phyloP scores from a whole-genome alignment of 768 basidiomycete genomes.

The Kwoniella mangroviensis region DNA sequence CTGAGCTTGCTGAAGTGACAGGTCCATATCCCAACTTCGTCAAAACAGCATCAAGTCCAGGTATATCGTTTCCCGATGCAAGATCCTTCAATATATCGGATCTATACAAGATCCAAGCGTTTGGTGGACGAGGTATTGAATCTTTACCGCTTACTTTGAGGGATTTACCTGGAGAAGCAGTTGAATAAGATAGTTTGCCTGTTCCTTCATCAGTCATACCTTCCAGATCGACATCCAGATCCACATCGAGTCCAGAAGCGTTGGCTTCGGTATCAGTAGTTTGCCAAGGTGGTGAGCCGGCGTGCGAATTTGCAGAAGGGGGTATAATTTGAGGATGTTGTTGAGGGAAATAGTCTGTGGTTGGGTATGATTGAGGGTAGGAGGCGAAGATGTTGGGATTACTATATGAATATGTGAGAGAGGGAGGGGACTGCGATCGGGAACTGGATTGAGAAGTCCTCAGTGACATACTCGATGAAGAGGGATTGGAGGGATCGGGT shows the following conservation, averaged over 20 bases:
- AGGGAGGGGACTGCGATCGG: constrained; percentile 13
- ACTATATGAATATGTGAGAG: constrained; percentile 7
- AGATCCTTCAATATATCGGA: constrained; percentile 65
- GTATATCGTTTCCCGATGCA: constrained; percentile 37
- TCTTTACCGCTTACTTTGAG: background rate
- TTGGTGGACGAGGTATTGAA: constrained; percentile 68
- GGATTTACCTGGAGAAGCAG: background rate
- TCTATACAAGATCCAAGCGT: constrained; percentile 83
- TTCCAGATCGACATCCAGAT: constrained; percentile 17
- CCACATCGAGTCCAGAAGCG: constrained; percentile 21
- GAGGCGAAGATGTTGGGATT: constrained; percentile 17
- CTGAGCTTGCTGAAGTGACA: constrained; percentile 14
- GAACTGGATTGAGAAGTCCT: constrained; percentile 3
- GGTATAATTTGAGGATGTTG: constrained; percentile 11
- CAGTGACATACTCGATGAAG: constrained; percentile 5
- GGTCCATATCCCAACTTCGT: constrained; percentile 27
- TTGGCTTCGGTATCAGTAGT: constrained; percentile 28
- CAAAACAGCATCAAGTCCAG: constrained; percentile 39
- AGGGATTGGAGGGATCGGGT: constrained; percentile 2
- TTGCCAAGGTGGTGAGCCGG: constrained; percentile 27
- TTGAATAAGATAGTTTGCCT: background rate
- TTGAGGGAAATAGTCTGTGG: constrained; percentile 1
- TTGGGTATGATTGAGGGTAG: constrained; percentile 18
- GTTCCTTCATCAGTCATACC: background rate
- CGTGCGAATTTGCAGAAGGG: background rate